Evolutionary conservation across 352 stramenopile species (phyloP).

Genomic region (Saprolegnia diclina): DNA sequence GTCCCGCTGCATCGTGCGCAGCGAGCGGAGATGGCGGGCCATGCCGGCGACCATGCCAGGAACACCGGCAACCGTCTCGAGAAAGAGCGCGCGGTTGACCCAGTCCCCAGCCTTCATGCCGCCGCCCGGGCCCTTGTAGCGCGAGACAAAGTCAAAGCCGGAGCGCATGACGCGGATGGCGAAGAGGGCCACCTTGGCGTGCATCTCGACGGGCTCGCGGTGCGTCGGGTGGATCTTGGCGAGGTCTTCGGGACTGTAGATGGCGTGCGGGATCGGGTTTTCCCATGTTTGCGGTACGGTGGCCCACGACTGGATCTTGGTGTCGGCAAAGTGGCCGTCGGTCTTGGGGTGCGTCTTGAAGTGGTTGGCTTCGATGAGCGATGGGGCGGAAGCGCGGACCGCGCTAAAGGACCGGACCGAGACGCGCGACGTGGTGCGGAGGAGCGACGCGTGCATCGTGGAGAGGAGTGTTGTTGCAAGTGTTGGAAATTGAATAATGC

Average conservation of each 20-base stretch:
- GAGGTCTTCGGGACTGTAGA: conserved; percentile 42
- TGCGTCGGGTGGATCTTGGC: conserved; percentile 34
- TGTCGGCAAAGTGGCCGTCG: conserved; percentile 15
- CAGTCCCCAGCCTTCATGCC: conserved; percentile 56
- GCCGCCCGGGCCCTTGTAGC: conserved; percentile 45
- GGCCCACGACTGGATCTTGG: neutral
- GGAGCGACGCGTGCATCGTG: neutral
- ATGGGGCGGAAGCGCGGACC: neutral
- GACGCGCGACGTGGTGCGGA: neutral
- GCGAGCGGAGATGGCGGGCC: conserved; percentile 65
- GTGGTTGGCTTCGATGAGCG: neutral
- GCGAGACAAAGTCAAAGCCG: conserved; percentile 43
- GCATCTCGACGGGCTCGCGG: conserved; percentile 34
- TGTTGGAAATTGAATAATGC: no score
- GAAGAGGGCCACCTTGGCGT: conserved; percentile 36
- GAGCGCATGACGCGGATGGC: conserved; percentile 42
- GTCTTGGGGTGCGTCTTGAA: conserved; percentile 27
- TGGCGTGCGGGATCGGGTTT: conserved; percentile 39
- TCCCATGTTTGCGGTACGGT: conserved; percentile 30
- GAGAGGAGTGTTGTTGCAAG: no score
- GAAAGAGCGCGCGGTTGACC: conserved; percentile 64
- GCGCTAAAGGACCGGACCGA: neutral
- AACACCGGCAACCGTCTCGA: conserved; percentile 69
- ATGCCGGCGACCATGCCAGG: conserved; percentile 70
- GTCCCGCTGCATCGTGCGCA: conserved; percentile 74